Evolutionary conservation across 1,284 basidiomycete species (phyloP), one percentile per base, ranked within the genome.

Genomic region (Phellopilus nigrolimitatus): DNA sequence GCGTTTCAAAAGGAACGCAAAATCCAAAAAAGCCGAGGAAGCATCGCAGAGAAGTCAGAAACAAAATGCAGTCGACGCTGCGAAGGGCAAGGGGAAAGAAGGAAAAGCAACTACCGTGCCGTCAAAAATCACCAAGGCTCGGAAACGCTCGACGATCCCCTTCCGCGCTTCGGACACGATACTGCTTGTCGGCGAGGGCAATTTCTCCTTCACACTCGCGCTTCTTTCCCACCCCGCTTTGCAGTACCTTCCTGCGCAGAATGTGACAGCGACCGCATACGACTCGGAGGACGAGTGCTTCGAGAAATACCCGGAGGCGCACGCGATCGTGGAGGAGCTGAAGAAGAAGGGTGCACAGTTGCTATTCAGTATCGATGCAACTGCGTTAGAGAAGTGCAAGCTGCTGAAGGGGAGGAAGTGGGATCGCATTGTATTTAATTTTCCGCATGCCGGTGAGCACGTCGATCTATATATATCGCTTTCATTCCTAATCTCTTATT

Each of bases 401-500:
- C 61, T 66, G 7, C 66, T 88, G 42, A 84, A 82, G 56, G 73
- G 75, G 44, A 64, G 71, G 61, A 73, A 69, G 55, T 86, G 89
- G 79, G 86, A 93, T 72, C 74, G 80, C 68, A 79, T 98, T 52
- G 84, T 92, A 19, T 98, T 93, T 82, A 97, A 98, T 64, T 99
- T 98, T 62, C 95, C 95, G 46, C 95, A 99, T 72, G 88, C 88
- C 60, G 95, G 95, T 87, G 62, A 61, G 79, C 69, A n/a, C 9
- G 30, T 28, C 41, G 12, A 33, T 27, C 22, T 9, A 24, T 1
- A 38, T 17, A 2, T 31, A 19, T 28, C 44, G n/a, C 21, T 28
- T 22, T 30, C 31, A 13, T 22, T 27, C 17, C 13, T 22, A 45
- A 30, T 33, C 12, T 31, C 17, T 7, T 52, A 47, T 49, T 39